Base-by-base conservation (phyloP, 805 yeast genomes). In the Ogataea trehaloabstinens region DNA sequence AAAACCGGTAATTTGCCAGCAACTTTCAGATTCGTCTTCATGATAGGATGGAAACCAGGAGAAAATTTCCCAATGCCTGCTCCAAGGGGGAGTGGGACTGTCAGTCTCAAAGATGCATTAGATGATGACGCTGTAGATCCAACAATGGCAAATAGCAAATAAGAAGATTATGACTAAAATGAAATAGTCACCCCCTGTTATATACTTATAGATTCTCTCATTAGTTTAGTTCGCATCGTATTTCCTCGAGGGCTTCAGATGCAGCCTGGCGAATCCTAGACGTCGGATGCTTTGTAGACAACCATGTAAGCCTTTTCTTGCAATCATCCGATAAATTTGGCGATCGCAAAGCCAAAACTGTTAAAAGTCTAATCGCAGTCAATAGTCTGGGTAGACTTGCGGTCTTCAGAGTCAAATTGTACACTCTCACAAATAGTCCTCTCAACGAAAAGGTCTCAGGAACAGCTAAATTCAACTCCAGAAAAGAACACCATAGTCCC, bases 21-120 rank as follows among this genome's bases (percentile, higher is more conserved):
- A 7, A 86, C 95, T 0, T 87, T 76, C 62, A 67, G 87, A 44
- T 76, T 87, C 38, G 76, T 86, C 19, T 83, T 82, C 56, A 82
- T 86, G 88, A 84, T 87, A 55, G 95, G 95, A 3, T 87, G 95
- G 95, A 87, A 85, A 58, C 79, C 81, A 47, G 74, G 85, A 38
- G 75, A 76, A 5, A 56, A 62, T 35, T 87, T 85, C 56, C 88
- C 90, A 3, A 67, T 80, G 55, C 91, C 95, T 1, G 70, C 85
- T 42, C 72, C 72, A 35, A 68, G 95, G 46, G 95, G 95, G 2
- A 54, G 83, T 16, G 93, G 82, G 1, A 77, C 80, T 52, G 71
- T 85, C 28, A 79, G 69, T 45, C 63, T 86, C 53, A 82, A 82
- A 56, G 90, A 85, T 42, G 78, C 78, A 8, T 60, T 80, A 35